Evolutionary conservation across 192 early-diverging fungal genomes (phyloP), one percentile per base, ranked within the genome.

Genomic region (Linnemannia elongata): DNA sequence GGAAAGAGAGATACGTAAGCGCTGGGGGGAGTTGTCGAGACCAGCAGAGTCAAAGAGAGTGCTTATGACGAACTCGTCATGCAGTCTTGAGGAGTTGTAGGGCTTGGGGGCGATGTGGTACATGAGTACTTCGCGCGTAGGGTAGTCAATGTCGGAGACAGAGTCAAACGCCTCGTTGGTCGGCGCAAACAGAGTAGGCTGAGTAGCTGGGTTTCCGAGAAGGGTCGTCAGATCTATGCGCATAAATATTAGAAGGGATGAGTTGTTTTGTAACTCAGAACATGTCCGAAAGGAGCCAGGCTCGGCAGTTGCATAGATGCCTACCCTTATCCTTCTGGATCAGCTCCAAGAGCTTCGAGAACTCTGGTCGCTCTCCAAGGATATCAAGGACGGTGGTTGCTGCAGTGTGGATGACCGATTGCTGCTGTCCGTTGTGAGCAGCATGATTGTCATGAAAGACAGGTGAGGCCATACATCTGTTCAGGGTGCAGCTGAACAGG

Each of bases 111-210:
- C 17, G 17, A 85, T 72, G 72, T 85, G 83, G n/a, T 85, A 85
- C 83, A 85, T 79, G 54, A 85, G 68, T 20, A 85, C 74, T 2
- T 85, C 78, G 6, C 54, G 77, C 1, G 78, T 79, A 1, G 83
- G 78, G 47, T 72, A 79, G 6, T 85, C 83, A 22, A 75, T 76
- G 27, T 85, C 83, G 6, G 66, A 72, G 66, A 85, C 52, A 4
- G 78, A 85, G 52, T 85, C 83, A 33, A 85, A 85, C 9, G 83
- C 83, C 12, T 80, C 77, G 78, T 85, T 85, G 27, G 78, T 80
- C 1, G 83, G 83, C 22, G 83, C 83, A 66, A 85, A 85, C 18
- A 85, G 54, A 27, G 83, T 85, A 12, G 77, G 52, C 83, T 85
- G n/a, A 22, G 24, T 78, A 39, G 39, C 72, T 33, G 82, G 41